Evolutionary conservation across 176 grass and related monocot genomes (phyloP).

Genomic region (Dactylis glomerata): DNA sequence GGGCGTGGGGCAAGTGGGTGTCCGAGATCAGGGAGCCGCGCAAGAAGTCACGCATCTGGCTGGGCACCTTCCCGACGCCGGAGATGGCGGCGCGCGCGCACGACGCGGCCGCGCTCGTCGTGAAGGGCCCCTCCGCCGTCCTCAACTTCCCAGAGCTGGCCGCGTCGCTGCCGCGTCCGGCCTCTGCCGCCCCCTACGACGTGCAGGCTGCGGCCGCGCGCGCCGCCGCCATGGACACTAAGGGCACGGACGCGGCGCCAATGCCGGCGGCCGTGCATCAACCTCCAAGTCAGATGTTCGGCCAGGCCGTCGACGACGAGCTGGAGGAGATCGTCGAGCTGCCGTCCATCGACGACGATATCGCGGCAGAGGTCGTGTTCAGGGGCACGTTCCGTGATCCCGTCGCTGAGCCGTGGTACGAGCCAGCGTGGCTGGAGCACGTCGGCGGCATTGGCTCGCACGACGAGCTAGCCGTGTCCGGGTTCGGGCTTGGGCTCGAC

Average conservation of each 20-base stretch:
- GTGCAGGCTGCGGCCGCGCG: conserved; percentile 60
- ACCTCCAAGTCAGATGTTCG: not conserved
- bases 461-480: not conserved
- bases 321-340: conserved; percentile 70
- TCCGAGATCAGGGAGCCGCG: conserved; percentile 89
- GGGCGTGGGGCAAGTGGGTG: conserved; percentile 91
- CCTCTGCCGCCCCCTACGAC: conserved; percentile 51
- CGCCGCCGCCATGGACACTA: conserved; percentile 56
- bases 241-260: not conserved
- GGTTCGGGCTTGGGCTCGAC: not conserved
- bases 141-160: conserved; percentile 77
- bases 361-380: not conserved
- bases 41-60: conserved; percentile 95
- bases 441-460: conserved; percentile 13
- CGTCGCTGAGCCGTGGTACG: conserved; percentile 18
- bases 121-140: conserved; percentile 58
- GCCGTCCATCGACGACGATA: conserved; percentile 42
- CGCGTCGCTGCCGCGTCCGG: conserved; percentile 48
- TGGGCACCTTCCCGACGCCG: conserved; percentile 73
- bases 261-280: not conserved
- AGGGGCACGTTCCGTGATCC: conserved; percentile 7
- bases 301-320: conserved; percentile 24
- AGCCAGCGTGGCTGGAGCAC: conserved; percentile 18
- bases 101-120: conserved; percentile 66
- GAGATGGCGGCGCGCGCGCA: conserved; percentile 92